Percentiles rank a stretch among this genome's conserved stretches.
phyloP scores from a whole-genome alignment of 2,329 filamentous ascomycete genomes.

The Bisporella sp. region DNA sequence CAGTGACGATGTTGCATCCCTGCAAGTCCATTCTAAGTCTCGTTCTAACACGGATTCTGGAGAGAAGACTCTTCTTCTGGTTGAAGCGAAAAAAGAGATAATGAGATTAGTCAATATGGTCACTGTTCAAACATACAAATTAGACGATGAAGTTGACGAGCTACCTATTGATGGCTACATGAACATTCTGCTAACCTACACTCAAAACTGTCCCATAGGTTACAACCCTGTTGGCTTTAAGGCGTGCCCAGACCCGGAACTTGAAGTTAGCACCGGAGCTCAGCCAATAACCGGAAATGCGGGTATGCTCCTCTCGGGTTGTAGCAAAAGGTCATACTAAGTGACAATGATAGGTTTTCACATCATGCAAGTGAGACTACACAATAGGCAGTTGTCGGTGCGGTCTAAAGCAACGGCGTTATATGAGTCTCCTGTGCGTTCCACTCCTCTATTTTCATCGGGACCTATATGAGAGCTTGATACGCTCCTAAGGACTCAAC shows the following conservation, averaged over 20 bases:
- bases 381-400: too few relatives aligned
- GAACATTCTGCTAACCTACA: slow-evolving; percentile 14
- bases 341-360: too few relatives aligned
- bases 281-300: too few relatives aligned
- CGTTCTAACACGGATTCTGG: neutral
- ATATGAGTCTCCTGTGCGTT: too few relatives aligned
- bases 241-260: slow-evolving; percentile 6
- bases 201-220: slow-evolving; percentile 8
- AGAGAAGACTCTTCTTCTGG: neutral
- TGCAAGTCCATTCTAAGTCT: neutral
- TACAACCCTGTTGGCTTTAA: slow-evolving; percentile 16
- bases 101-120: neutral
- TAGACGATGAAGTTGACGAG: neutral
- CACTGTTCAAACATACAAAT: neutral
- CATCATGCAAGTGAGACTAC: too few relatives aligned
- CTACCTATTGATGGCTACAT: neutral
- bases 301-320: too few relatives aligned
- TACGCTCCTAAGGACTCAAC: too few relatives aligned
- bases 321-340: too few relatives aligned
- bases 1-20: neutral
- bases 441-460: too few relatives aligned
- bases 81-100: neutral
- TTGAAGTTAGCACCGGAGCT: slow-evolving; percentile 1
- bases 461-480: too few relatives aligned
- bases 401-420: too few relatives aligned